These are phyloP conservation scores for Dissophora globulifera DNA, from an alignment of 192 early-diverging fungal species.

Conservation along the genomic window DNA sequence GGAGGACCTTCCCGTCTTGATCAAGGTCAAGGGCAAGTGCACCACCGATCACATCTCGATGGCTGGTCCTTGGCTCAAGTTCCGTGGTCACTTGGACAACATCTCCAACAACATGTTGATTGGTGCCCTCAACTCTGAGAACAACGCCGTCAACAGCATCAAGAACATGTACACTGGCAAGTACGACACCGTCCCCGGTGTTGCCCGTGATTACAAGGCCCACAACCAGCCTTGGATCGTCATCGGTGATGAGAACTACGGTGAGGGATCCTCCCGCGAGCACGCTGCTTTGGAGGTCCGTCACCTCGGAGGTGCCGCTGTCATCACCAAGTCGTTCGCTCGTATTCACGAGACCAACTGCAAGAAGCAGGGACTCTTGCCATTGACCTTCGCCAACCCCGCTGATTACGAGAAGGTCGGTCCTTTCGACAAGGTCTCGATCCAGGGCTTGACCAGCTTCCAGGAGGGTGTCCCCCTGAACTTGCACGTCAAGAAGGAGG, in stretches of 20 bases:
- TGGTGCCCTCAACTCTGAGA: slow-evolving; percentile 93
- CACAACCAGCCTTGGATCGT: slow-evolving; percentile 87
- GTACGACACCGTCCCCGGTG: slow-evolving; percentile 91
- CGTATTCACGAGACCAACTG: slow-evolving; percentile 99
- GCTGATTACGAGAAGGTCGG: slow-evolving; percentile 94
- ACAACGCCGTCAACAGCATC: slow-evolving; percentile 78
- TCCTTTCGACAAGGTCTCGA: slow-evolving; percentile 87
- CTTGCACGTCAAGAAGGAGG: slow-evolving; percentile 82
- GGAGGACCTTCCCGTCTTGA: slow-evolving; percentile 84
- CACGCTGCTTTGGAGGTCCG: slow-evolving; percentile 98
- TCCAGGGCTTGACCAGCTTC: slow-evolving; percentile 87
- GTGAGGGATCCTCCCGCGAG: slow-evolving; percentile 99
- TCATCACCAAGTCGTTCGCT: slow-evolving; percentile 97
- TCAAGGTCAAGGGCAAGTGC: slow-evolving; percentile 98
- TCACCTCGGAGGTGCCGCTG: slow-evolving; percentile 92
- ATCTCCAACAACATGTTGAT: slow-evolving; percentile 99
- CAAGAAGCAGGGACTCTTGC: slow-evolving; percentile 99
- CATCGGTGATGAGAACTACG: slow-evolving; percentile 99
- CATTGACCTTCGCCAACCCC: slow-evolving; percentile 94
- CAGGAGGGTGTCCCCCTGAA: slow-evolving; percentile 88
- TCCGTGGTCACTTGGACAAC: slow-evolving; percentile 98
- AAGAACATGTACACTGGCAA: slow-evolving; percentile 79
- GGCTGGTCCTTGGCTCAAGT: slow-evolving; percentile 93
- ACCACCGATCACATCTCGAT: slow-evolving; percentile 99
- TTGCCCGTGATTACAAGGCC: slow-evolving; percentile 96